A percentile compares a stretch with the other conserved stretches of the same genome.
phyloP scores from a whole-genome alignment of 1,284 basidiomycete genomes.

The Ustilago nuda region DNA sequence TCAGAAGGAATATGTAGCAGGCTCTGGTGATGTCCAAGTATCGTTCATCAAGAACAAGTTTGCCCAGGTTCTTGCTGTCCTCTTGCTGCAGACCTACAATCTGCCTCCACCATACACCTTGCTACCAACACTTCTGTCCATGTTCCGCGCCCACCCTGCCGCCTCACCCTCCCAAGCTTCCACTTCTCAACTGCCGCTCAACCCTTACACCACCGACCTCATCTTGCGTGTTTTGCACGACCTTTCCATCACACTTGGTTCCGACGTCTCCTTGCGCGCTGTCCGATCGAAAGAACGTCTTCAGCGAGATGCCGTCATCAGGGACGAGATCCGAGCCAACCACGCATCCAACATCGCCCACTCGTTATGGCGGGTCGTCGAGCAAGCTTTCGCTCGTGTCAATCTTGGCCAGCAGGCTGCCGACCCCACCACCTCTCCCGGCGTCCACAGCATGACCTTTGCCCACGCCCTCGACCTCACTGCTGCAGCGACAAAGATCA shows the following conservation, averaged over 20 bases:
- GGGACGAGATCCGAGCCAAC: slow-evolving; percentile 66
- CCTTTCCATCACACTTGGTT: slow-evolving; percentile 66
- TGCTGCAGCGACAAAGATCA: slow-evolving; percentile 84
- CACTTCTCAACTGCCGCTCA: slow-evolving; percentile 81
- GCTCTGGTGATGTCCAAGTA: slow-evolving; percentile 57
- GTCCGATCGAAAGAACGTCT: slow-evolving; percentile 64
- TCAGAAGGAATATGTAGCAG: slow-evolving; percentile 62
- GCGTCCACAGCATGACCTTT: slow-evolving; percentile 73
- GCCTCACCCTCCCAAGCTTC: slow-evolving; percentile 73
- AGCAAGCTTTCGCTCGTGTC: slow-evolving; percentile 73
- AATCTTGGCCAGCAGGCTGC: slow-evolving; percentile 33
- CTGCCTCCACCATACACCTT: slow-evolving; percentile 82
- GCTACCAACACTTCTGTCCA: slow-evolving; percentile 72
- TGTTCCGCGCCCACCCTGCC: slow-evolving; percentile 70
- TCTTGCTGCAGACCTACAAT: slow-evolving; percentile 91
- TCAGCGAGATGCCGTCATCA: slow-evolving; percentile 64
- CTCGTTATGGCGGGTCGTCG: slow-evolving; percentile 84
- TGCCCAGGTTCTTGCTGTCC: slow-evolving; percentile 92
- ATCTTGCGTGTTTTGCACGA: slow-evolving; percentile 66
- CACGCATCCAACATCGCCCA: slow-evolving; percentile 87
- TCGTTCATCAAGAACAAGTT: slow-evolving; percentile 90
- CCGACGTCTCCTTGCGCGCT: slow-evolving; percentile 65
- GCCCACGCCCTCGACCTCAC: slow-evolving; percentile 73
- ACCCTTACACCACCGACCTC: slow-evolving; percentile 84
- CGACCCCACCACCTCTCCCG: slow-evolving; percentile 29